Evolutionary conservation across 768 basidiomycete species (phyloP).

Genomic region (Panus rudis): DNA sequence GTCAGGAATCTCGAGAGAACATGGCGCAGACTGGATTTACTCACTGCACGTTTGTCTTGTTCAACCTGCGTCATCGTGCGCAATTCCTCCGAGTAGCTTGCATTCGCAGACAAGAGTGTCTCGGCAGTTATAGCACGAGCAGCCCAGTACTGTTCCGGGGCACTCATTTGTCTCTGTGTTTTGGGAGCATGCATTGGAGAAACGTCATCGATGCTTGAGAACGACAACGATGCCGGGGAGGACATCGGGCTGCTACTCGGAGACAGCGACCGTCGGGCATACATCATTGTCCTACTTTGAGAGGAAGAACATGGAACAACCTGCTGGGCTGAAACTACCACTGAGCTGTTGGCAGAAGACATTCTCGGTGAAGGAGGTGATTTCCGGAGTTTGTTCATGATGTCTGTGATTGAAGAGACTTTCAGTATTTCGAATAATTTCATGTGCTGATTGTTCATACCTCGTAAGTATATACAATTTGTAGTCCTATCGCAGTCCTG

Average conservation of each 20-base stretch:
- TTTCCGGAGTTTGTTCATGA: constrained; percentile 11
- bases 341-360: background rate
- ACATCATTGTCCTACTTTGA: constrained; percentile 15
- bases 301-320: background rate
- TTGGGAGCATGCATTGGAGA: background rate
- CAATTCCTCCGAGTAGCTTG: constrained; percentile 44
- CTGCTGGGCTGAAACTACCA: background rate
- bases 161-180: constrained; percentile 3
- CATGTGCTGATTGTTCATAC: too few species aligned
- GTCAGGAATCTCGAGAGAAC: background rate
- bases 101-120: constrained; percentile 43
- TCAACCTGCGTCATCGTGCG: constrained; percentile 32
- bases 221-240: background rate
- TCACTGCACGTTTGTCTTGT: constrained; percentile 42
- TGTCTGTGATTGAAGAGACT: too few species aligned
- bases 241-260: background rate
- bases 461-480: too few species aligned
- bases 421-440: too few species aligned
- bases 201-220: background rate
- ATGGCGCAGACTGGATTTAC: constrained; percentile 12
- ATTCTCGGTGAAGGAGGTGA: background rate
- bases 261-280: constrained; percentile 10
- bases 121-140: constrained; percentile 61
- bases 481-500: too few species aligned
- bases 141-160: constrained; percentile 58